A percentile compares a stretch with the other conserved stretches of the same genome.
Evolutionary conservation across 306 rosid species (phyloP).

Genomic region (Canavalia ensiformis): DNA sequence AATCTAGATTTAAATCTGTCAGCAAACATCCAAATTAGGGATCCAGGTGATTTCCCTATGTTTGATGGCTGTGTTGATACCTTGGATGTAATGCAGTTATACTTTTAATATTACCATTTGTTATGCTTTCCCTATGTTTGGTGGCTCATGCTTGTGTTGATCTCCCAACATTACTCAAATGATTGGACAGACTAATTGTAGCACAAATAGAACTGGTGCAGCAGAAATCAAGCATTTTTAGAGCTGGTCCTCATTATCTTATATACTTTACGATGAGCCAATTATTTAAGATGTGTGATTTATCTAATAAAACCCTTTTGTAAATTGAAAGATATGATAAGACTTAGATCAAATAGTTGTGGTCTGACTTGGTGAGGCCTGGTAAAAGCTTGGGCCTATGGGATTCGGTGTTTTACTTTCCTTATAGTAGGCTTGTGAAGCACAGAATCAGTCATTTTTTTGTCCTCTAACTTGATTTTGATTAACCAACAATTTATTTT

Average conservation of each 20-base stretch:
- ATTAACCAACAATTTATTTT: neutral
- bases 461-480: constrained; percentile 11
- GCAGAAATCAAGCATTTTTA: constrained; percentile 13
- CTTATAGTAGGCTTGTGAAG: neutral
- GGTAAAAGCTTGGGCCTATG: constrained; percentile 13
- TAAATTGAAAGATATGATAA: constrained; percentile 22
- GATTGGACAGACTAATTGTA: neutral
- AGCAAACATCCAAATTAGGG: neutral
- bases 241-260: neutral
- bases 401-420: constrained; percentile 19
- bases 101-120: neutral
- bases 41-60: neutral
- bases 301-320: neutral
- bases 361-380: constrained; percentile 23
- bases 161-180: neutral
- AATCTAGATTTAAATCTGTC: constrained; percentile 21
- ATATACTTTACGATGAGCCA: neutral
- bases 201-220: neutral
- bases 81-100: neutral
- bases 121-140: constrained; percentile 2
- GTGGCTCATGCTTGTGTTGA: neutral
- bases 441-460: neutral
- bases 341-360: neutral
- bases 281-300: constrained; percentile 30
- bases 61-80: constrained; percentile 15